These are phyloP conservation scores for Trypanosoma boissoni DNA, from an alignment of 208 protist genomes.

Conservation along the genomic window DNA sequence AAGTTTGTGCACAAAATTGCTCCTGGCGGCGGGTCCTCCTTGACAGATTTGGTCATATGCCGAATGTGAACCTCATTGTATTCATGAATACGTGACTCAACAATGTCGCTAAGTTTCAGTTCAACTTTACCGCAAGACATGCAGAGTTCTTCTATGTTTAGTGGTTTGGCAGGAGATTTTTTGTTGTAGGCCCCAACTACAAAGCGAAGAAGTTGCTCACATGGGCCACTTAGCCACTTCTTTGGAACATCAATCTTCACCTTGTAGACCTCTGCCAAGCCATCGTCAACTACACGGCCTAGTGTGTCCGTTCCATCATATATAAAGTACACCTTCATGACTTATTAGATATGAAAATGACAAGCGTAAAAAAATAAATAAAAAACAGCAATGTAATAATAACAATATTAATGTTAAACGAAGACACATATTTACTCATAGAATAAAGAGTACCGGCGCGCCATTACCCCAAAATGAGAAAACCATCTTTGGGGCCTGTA, in stretches of 20 bases:
- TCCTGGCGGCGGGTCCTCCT: constrained; percentile 26
- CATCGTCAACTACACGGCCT: constrained; percentile 25
- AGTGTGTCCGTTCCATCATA: constrained; percentile 60
- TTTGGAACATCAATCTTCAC: constrained; percentile 46
- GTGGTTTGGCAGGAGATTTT: constrained; percentile 20
- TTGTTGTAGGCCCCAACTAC: constrained; percentile 38
- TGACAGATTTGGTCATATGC: constrained; percentile 31
- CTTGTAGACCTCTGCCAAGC: constrained; percentile 43
- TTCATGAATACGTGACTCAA: constrained; percentile 45
- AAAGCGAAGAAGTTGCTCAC: constrained; percentile 32
- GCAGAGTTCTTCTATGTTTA: constrained; percentile 38
- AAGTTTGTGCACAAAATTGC: constrained; percentile 73
- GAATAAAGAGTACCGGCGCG: too few species aligned
- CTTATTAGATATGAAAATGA: not conserved
- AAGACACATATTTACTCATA: too few species aligned
- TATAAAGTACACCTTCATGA: constrained; percentile 75
- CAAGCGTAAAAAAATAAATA: constrained; percentile 3
- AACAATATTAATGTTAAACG: not conserved
- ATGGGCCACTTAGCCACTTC: constrained; percentile 38
- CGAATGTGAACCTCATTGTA: constrained; percentile 76
- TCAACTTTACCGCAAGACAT: constrained; percentile 54
- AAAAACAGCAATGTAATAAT: constrained; percentile 5
- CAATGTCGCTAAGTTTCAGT: constrained; percentile 37
- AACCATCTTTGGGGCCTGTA: too few species aligned
- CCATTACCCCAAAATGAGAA: too few species aligned